These are phyloP conservation scores for Daldinia sp. DNA, from an alignment of 2,329 filamentous ascomycete species.

Conservation along the genomic window DNA sequence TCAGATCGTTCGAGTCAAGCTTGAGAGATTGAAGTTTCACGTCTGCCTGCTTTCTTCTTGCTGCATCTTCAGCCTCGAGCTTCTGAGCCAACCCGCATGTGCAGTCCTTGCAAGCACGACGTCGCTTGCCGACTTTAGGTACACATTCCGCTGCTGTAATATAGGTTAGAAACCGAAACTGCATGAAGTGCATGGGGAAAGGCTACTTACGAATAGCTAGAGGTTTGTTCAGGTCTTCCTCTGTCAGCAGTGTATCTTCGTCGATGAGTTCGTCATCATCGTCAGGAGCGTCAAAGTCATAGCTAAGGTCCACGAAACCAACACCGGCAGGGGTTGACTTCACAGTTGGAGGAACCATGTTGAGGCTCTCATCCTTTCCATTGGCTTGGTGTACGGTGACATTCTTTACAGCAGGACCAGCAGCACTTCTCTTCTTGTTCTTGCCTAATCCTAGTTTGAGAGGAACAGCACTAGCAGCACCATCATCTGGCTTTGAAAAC, in stretches of 20 bases:
- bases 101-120: conserved; percentile 97
- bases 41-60: conserved; percentile 74
- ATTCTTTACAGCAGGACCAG: conserved; percentile 51
- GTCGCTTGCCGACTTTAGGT: conserved; percentile 87
- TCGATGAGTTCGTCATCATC: conserved; percentile 88
- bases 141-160: conserved; percentile 81
- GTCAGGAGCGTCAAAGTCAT: conserved; percentile 70
- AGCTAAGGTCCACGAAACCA: conserved; percentile 75
- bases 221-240: conserved; percentile 83
- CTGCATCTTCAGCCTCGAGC: conserved; percentile 85
- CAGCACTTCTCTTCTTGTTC: conserved; percentile 66
- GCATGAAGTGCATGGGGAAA: conserved; percentile 1
- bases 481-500: conserved; percentile 79
- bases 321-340: conserved; percentile 65
- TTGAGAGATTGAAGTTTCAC: conserved; percentile 73
- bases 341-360: conserved; percentile 54
- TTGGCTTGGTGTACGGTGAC: conserved; percentile 55
- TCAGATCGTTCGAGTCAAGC: conserved; percentile 81
- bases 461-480: conserved; percentile 67
- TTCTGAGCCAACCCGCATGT: conserved; percentile 91
- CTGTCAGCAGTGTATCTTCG: conserved; percentile 86
- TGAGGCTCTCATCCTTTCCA: conserved; percentile 53
- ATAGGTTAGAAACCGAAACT: conserved; percentile 43
- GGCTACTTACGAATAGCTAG: conserved; percentile 80
- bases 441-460: conserved; percentile 72